Evolutionary conservation across 345 rosid species (phyloP).

Genomic region (Pelargonium nanum): DNA sequence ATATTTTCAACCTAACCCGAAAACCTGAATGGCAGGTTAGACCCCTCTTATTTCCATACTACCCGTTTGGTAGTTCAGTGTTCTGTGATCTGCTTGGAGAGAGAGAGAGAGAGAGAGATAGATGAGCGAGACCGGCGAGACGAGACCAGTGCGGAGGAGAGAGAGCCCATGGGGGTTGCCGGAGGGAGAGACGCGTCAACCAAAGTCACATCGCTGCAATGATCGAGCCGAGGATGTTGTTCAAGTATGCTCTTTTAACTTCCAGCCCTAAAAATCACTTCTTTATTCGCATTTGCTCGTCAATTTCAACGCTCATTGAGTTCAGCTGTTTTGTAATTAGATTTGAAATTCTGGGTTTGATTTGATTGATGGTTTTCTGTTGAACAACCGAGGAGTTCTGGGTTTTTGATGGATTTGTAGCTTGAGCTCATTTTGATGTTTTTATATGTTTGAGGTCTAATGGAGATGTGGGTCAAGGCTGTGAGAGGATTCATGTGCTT

Average conservation of each 20-base stretch:
- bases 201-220: constrained; percentile 88
- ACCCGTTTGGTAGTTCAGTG: too few relatives aligned
- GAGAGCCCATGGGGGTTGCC: constrained; percentile 89
- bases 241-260: constrained; percentile 31
- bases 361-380: not conserved
- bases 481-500: not conserved
- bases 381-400: not conserved
- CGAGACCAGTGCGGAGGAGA: constrained; percentile 84
- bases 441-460: not conserved
- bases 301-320: too few relatives aligned
- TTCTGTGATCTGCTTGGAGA: not conserved
- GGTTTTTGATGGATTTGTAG: not conserved
- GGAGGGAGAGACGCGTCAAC: constrained; percentile 63
- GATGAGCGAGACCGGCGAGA: constrained; percentile 46
- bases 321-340: too few relatives aligned
- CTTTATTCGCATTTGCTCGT: not conserved
- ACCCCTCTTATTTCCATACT: too few relatives aligned
- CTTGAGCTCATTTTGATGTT: not conserved
- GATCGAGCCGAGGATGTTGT: constrained; percentile 89
- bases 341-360: too few relatives aligned
- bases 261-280: not conserved
- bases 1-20: too few relatives aligned
- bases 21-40: too few relatives aligned
- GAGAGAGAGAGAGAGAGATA: constrained; percentile 2
- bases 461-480: not conserved